These are phyloP conservation scores for Talaromyces borbonicus DNA, from an alignment of 495 filamentous ascomycete genomes.

Conservation along the genomic window DNA sequence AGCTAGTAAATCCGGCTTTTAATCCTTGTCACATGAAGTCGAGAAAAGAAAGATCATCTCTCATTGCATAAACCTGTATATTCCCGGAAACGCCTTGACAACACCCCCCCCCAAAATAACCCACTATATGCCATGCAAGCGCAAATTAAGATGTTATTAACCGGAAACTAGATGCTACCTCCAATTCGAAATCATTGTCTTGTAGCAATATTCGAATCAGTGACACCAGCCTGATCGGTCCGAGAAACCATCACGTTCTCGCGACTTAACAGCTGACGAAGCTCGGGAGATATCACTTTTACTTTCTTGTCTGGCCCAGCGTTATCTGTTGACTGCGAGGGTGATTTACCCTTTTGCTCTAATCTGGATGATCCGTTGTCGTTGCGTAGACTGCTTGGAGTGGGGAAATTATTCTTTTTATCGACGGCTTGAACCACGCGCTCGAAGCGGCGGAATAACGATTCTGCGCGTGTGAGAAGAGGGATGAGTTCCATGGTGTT, in stretches of 20 bases:
- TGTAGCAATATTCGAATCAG: not conserved
- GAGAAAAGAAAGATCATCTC: no score
- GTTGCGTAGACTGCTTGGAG: slow-evolving; percentile 30
- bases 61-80: no score
- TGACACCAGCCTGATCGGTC: not conserved
- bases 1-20: no score
- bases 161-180: no score
- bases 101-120: no score
- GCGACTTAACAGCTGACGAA: slow-evolving; percentile 64
- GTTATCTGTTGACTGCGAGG: not conserved
- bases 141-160: no score
- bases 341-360: slow-evolving; percentile 11
- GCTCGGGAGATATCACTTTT: slow-evolving; percentile 70
- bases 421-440: slow-evolving; percentile 81
- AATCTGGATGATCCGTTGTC: no score
- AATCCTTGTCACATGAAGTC: no score
- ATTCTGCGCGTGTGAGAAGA: slow-evolving; percentile 78
- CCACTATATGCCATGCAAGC: no score
- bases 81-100: no score
- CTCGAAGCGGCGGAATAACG: slow-evolving; percentile 79
- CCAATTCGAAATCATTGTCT: no score
- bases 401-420: slow-evolving; percentile 72
- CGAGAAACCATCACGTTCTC: slow-evolving; percentile 35
- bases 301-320: slow-evolving; percentile 9
- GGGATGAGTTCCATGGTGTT: slow-evolving; percentile 82